Evolutionary conservation across 352 stramenopile species (phyloP).

Genomic region (Pythium myriotylum): DNA sequence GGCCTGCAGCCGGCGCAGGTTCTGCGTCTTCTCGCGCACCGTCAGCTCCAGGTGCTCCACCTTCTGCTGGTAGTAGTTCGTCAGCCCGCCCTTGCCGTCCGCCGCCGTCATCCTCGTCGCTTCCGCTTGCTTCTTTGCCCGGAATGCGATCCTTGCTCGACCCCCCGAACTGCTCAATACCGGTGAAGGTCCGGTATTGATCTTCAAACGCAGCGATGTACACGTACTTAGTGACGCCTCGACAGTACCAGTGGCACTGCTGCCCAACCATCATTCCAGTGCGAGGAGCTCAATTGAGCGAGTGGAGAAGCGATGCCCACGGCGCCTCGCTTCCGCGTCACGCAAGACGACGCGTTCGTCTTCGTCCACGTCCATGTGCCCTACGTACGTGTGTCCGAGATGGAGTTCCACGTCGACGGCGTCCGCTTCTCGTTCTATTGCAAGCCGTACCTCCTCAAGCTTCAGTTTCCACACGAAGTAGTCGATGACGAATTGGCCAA

Average conservation of each 20-base stretch:
- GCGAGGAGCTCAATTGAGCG: too few relatives aligned
- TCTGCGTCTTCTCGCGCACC: slow-evolving; percentile 94
- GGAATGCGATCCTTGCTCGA: slow-evolving; percentile 21
- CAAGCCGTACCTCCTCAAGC: slow-evolving; percentile 97
- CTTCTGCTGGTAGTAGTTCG: slow-evolving; percentile 94
- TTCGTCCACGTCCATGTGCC: slow-evolving; percentile 90
- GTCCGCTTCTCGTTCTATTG: slow-evolving; percentile 94
- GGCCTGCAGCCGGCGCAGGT: slow-evolving; percentile 97
- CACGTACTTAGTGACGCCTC: slow-evolving; percentile 8
- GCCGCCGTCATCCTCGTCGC: slow-evolving; percentile 46
- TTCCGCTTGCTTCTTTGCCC: slow-evolving; percentile 14
- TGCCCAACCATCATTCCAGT: slow-evolving; percentile 9
- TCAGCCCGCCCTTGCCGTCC: slow-evolving; percentile 53
- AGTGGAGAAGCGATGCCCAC: slow-evolving; percentile 53
- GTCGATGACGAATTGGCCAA: slow-evolving; percentile 90
- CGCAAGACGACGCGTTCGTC: slow-evolving; percentile 80
- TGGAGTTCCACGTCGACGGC: slow-evolving; percentile 92
- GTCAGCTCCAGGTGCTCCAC: slow-evolving; percentile 95
- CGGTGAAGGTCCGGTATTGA: slow-evolving; percentile 19
- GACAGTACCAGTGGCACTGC: neutral
- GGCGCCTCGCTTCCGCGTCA: slow-evolving; percentile 82
- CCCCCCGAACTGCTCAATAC: slow-evolving; percentile 19
- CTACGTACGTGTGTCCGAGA: slow-evolving; percentile 90
- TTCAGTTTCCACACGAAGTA: slow-evolving; percentile 91
- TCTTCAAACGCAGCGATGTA: slow-evolving; percentile 18